These are phyloP conservation scores for Elymus sibiricus DNA, from an alignment of 176 grass and related monocot species.

Conservation along the genomic window DNA sequence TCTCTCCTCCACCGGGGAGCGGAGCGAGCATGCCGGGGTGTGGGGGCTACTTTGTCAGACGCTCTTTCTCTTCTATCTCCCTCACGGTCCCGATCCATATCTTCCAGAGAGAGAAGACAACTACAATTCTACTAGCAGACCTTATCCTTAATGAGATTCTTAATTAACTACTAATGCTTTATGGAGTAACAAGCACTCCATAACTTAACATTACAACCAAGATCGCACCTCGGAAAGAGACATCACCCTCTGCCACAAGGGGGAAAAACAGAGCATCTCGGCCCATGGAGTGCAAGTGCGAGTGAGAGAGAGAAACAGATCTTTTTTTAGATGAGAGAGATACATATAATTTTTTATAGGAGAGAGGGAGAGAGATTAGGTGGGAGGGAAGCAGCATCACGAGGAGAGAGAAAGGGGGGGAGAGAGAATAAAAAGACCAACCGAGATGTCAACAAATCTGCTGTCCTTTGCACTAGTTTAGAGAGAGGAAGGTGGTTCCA, in stretches of 20 bases:
- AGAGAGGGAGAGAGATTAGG: conserved; percentile 5
- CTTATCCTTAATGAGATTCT: not conserved
- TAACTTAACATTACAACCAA: not conserved
- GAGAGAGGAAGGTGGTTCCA: conserved; percentile 44
- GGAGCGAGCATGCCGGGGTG: not conserved
- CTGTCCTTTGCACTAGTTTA: conserved; percentile 54
- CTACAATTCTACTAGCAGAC: no score
- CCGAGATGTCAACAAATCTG: conserved; percentile 70
- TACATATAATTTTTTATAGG: not conserved
- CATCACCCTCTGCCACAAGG: not conserved
- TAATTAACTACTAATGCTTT: not conserved
- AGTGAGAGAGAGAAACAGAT: not conserved
- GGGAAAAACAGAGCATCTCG: not conserved
- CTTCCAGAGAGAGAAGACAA: not conserved
- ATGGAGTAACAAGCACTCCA: not conserved
- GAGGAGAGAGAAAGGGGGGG: not conserved
- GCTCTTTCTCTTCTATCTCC: no score
- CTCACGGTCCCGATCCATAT: not conserved
- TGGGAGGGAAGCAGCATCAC: conserved; percentile 11
- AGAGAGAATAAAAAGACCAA: conserved; percentile 38
- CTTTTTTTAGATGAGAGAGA: not conserved
- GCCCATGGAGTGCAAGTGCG: not conserved
- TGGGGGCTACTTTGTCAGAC: not conserved
- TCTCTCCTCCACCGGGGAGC: conserved; percentile 17
- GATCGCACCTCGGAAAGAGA: conserved; percentile 33